phyloP scores from a whole-genome alignment of 495 filamentous ascomycete species.

The Talaromyces ruber region DNA sequence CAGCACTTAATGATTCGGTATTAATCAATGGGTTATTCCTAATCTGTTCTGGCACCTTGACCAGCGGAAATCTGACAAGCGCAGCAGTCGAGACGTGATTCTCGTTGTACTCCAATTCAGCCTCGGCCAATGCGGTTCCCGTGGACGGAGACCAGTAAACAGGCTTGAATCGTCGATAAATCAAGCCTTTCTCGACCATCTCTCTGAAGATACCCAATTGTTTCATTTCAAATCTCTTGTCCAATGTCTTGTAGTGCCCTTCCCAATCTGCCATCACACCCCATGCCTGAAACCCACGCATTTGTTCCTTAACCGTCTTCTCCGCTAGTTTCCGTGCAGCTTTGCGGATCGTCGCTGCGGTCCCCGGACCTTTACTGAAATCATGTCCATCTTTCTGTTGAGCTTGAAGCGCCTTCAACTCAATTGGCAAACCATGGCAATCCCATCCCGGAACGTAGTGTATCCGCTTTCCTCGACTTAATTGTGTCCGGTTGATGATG shows the following conservation, averaged over 20 bases:
- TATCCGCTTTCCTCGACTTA: conserved; percentile 67
- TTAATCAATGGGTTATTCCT: conserved; percentile 24
- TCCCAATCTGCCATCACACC: conserved; percentile 95
- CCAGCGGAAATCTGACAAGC: conserved; percentile 71
- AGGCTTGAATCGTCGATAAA: conserved; percentile 83
- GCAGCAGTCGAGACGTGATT: conserved; percentile 73
- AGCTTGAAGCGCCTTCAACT: conserved; percentile 83
- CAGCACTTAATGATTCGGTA: conserved; percentile 48
- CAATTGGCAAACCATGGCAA: conserved; percentile 95
- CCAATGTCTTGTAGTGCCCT: conserved; percentile 87
- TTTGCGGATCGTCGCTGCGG: conserved; percentile 46
- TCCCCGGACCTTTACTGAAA: neutral
- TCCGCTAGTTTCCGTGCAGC: conserved; percentile 67
- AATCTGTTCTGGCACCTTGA: conserved; percentile 39
- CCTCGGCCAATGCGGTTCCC: conserved; percentile 84
- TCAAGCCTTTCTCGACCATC: conserved; percentile 76
- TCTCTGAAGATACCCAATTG: conserved; percentile 79
- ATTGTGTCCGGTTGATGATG: conserved; percentile 71
- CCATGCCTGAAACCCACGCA: conserved; percentile 71
- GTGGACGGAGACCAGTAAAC: conserved; percentile 96
- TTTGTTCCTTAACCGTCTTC: conserved; percentile 70
- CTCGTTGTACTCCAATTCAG: conserved; percentile 91
- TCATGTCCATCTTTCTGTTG: conserved; percentile 20
- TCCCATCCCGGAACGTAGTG: conserved; percentile 96
- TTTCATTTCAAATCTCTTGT: conserved; percentile 73